phyloP scores from a whole-genome alignment of 75 land plant genomes.

The Pinus tabuliformis region DNA sequence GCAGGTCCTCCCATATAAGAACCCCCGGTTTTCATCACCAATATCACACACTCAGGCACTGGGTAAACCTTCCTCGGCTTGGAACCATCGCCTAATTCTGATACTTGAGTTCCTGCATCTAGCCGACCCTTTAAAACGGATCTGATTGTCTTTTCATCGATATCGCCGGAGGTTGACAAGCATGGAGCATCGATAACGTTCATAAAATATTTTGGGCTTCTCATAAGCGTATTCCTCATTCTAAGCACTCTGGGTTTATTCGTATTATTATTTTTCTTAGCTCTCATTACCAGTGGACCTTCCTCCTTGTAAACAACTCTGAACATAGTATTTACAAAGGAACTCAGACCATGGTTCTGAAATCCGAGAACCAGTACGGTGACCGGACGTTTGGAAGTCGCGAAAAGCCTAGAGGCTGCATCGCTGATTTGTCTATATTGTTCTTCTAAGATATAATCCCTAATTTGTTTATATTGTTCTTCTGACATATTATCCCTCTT shows the following conservation, averaged over 20 bases:
- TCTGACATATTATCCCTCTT: too few relatives aligned
- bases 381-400: not conserved
- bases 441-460: not conserved
- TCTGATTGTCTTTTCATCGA: not conserved
- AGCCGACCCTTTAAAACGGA: not conserved
- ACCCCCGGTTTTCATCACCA: not conserved
- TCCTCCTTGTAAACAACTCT: conserved; percentile 8
- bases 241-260: not conserved
- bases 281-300: not conserved
- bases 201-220: not conserved
- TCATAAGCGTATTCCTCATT: not conserved
- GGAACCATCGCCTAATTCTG: too few relatives aligned
- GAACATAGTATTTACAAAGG: conserved; percentile 3
- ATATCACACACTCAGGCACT: conserved; percentile 1
- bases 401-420: not conserved
- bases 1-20: not conserved
- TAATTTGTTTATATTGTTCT: too few relatives aligned
- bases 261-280: not conserved
- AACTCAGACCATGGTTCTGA: conserved; percentile 7
- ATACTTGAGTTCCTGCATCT: too few relatives aligned
- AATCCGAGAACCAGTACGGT: not conserved
- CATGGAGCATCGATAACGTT: conserved; percentile 1
- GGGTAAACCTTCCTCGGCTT: too few relatives aligned
- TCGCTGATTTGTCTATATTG: not conserved
- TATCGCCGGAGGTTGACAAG: not conserved